A percentile compares a stretch with the other conserved stretches of the same genome.
phyloP scores from a whole-genome alignment of 305 asterid genomes.

The Nicotiana rustica region DNA sequence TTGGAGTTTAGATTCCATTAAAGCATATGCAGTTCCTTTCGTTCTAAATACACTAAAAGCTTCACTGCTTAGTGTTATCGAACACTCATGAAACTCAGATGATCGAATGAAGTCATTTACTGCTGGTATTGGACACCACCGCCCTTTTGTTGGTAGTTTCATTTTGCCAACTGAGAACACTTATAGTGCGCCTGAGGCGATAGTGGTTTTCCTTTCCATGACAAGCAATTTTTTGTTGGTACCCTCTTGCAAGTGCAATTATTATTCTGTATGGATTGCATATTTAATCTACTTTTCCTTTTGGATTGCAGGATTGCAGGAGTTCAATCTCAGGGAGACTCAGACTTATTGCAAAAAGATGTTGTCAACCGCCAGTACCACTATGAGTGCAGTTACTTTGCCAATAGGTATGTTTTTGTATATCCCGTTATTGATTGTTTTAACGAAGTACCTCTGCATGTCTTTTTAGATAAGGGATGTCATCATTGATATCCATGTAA shows the following conservation, averaged over 20 bases:
- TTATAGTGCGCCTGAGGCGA: background rate
- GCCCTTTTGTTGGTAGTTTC: background rate
- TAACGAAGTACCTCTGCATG: background rate
- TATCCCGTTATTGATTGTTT: background rate
- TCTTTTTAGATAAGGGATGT: background rate
- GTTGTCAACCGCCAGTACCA: conserved; percentile 35
- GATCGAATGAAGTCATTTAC: conserved; percentile 8
- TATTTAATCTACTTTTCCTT: background rate
- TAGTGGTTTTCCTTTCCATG: background rate
- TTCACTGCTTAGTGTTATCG: too few species aligned
- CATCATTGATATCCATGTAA: background rate
- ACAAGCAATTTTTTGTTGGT: background rate
- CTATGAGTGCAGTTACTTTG: conserved; percentile 30
- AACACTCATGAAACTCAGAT: background rate
- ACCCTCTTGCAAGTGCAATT: background rate
- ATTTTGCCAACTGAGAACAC: conserved; percentile 13
- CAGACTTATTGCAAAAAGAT: conserved; percentile 34
- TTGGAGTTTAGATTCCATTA: too few species aligned
- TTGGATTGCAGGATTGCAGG: background rate
- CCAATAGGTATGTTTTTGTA: conserved; percentile 38
- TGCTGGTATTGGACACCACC: background rate
- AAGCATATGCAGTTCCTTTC: too few species aligned
- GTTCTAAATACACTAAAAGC: too few species aligned
- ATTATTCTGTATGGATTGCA: background rate
- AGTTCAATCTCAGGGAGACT: background rate